These are phyloP conservation scores for Zygosaccharomyces kombuchaensis DNA, from an alignment of 805 yeast genomes.

Conservation along the genomic window DNA sequence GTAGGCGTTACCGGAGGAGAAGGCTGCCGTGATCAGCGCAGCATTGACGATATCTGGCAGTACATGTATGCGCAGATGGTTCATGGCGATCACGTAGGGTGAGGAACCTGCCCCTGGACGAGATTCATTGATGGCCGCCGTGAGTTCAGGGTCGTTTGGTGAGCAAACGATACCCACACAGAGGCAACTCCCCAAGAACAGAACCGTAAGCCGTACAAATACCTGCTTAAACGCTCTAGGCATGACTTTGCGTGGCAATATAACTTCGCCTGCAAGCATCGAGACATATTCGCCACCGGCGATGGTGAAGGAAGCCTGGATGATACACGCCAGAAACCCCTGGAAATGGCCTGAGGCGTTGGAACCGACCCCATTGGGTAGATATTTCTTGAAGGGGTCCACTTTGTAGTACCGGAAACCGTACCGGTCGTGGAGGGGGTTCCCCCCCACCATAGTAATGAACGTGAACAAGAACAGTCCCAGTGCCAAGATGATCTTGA, in stretches of 20 bases:
- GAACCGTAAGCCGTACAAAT: slow-evolving; percentile 58
- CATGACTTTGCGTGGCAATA: slow-evolving; percentile 63
- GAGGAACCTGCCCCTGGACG: slow-evolving; percentile 76
- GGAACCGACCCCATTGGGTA: slow-evolving; percentile 42
- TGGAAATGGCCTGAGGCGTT: slow-evolving; percentile 52
- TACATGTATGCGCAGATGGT: slow-evolving; percentile 56
- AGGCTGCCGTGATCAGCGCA: slow-evolving; percentile 66
- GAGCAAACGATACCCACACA: slow-evolving; percentile 77
- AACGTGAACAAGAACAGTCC: slow-evolving; percentile 74
- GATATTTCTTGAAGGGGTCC: slow-evolving; percentile 54
- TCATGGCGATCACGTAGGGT: slow-evolving; percentile 83
- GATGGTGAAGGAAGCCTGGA: slow-evolving; percentile 71
- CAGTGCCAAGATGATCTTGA: slow-evolving; percentile 68
- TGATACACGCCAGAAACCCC: slow-evolving; percentile 66
- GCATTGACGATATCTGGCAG: slow-evolving; percentile 79
- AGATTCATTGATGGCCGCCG: slow-evolving; percentile 52
- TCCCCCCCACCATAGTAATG: slow-evolving; percentile 83
- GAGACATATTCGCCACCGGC: slow-evolving; percentile 86
- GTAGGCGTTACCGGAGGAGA: slow-evolving; percentile 81
- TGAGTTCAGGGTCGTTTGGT: slow-evolving; percentile 57
- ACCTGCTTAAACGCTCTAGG: slow-evolving; percentile 80
- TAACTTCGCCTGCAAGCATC: slow-evolving; percentile 80
- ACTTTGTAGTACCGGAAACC: slow-evolving; percentile 56
- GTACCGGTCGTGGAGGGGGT: slow-evolving; percentile 60
- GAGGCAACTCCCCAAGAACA: slow-evolving; percentile 70